Percentiles rank a stretch among this genome's conserved stretches.
phyloP scores from a whole-genome alignment of 2,329 filamentous ascomycete species.

The Clonostachys rosea region DNA sequence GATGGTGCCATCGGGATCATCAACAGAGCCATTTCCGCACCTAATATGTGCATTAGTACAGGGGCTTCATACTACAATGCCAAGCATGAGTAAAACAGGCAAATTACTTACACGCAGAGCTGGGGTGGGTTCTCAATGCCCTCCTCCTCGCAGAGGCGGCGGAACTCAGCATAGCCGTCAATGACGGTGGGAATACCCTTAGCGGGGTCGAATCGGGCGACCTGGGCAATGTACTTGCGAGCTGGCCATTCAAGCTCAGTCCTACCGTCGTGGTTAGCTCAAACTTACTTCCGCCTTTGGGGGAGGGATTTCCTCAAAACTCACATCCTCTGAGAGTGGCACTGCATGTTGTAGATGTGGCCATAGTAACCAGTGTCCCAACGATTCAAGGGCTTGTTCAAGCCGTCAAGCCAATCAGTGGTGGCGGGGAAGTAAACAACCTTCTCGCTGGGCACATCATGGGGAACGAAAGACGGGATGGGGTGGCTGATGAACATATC shows the following conservation, averaged over 20 bases:
- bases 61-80: neutral
- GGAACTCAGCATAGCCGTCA: slow-evolving; percentile 70
- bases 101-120: slow-evolving; percentile 54
- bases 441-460: slow-evolving; percentile 58
- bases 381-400: slow-evolving; percentile 69
- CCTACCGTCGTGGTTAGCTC: slow-evolving; percentile 4
- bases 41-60: slow-evolving; percentile 7
- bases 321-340: slow-evolving; percentile 51
- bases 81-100: neutral
- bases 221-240: slow-evolving; percentile 71
- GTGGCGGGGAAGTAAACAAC: slow-evolving; percentile 76
- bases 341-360: slow-evolving; percentile 64
- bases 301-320: neutral
- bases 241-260: slow-evolving; percentile 53
- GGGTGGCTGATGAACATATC: slow-evolving; percentile 83
- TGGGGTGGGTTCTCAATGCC: slow-evolving; percentile 56
- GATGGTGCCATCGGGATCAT: slow-evolving; percentile 70
- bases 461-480: slow-evolving; percentile 69
- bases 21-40: slow-evolving; percentile 74
- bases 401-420: slow-evolving; percentile 78
- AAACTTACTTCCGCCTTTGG: neutral
- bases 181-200: slow-evolving; percentile 79
- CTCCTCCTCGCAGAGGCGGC: slow-evolving; percentile 51
- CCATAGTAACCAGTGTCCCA: slow-evolving; percentile 73
- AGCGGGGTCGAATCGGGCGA: slow-evolving; percentile 78